Evolutionary conservation across 1,139 yeast species (phyloP).

Genomic region (Yamadazyma jaroonii): DNA sequence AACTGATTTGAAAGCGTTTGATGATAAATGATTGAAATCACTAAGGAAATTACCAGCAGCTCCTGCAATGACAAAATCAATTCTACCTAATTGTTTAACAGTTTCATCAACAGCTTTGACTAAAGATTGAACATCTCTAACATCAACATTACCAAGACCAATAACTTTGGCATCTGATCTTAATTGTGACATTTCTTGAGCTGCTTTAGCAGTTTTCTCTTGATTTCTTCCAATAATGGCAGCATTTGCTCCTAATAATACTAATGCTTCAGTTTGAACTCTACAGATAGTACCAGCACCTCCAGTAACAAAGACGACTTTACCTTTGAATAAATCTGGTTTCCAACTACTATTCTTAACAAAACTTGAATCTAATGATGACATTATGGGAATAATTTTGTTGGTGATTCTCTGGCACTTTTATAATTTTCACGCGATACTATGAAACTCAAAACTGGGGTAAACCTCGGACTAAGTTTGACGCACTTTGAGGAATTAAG

Average conservation of each 20-base stretch:
- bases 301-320: slow-evolving; percentile 89
- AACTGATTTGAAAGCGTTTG: slow-evolving; percentile 86
- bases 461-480: slow-evolving; percentile 1
- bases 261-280: slow-evolving; percentile 81
- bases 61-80: slow-evolving; percentile 87
- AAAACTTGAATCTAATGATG: slow-evolving; percentile 6
- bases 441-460: slow-evolving; percentile 1
- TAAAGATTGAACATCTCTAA: slow-evolving; percentile 60
- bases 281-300: slow-evolving; percentile 94
- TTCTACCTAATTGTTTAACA: slow-evolving; percentile 62
- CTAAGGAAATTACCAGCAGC: slow-evolving; percentile 93
- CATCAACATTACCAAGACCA: slow-evolving; percentile 72
- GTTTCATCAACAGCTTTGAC: slow-evolving; percentile 62
- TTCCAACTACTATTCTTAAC: slow-evolving; percentile 22
- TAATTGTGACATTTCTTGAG: slow-evolving; percentile 56
- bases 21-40: slow-evolving; percentile 71
- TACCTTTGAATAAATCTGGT: slow-evolving; percentile 68
- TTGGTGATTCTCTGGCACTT: background rate
- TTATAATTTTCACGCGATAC: slow-evolving; percentile 1
- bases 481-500: background rate
- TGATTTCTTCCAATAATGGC: slow-evolving; percentile 78
- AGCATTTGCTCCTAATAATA: slow-evolving; percentile 80
- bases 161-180: slow-evolving; percentile 63
- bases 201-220: slow-evolving; percentile 63
- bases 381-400: no score